phyloP scores from a whole-genome alignment of 495 filamentous ascomycete genomes.

The Hypoxylon crocopeplum region DNA sequence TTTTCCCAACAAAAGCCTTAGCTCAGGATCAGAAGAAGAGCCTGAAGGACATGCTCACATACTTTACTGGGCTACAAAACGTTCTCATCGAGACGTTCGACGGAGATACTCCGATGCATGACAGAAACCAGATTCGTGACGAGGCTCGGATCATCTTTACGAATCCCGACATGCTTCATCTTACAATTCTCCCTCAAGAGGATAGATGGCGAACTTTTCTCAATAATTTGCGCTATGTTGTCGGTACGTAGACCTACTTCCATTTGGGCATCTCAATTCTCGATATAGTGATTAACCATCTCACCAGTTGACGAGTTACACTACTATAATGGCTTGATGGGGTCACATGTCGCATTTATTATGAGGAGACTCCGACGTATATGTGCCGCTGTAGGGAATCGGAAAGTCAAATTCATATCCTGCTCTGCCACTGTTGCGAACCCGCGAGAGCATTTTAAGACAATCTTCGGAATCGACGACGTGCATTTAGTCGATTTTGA shows the following conservation, averaged over 20 bases:
- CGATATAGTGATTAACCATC: not conserved
- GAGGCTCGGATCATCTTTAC: slow-evolving; percentile 95
- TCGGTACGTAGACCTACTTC: slow-evolving; percentile 56
- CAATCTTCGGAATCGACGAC: slow-evolving; percentile 85
- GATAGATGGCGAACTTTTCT: slow-evolving; percentile 88
- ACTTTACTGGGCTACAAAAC: slow-evolving; percentile 77
- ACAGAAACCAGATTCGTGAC: slow-evolving; percentile 80
- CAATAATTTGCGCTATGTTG: slow-evolving; percentile 87
- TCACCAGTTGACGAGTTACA: slow-evolving; percentile 78
- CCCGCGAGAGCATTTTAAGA: slow-evolving; percentile 88
- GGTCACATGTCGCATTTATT: slow-evolving; percentile 91
- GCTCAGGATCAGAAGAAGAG: slow-evolving; percentile 95
- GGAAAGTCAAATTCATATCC: slow-evolving; percentile 88
- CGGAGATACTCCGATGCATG: slow-evolving; percentile 86
- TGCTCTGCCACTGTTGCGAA: slow-evolving; percentile 98
- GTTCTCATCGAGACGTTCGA: slow-evolving; percentile 92
- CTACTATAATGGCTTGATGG: slow-evolving; percentile 95
- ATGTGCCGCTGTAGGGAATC: slow-evolving; percentile 91
- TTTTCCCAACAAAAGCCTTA: slow-evolving; percentile 97
- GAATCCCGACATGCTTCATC: slow-evolving; percentile 97
- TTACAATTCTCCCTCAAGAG: slow-evolving; percentile 93
- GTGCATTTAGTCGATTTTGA: slow-evolving; percentile 87
- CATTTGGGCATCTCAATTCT: too few relatives aligned
- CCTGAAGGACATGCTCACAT: slow-evolving; percentile 80
- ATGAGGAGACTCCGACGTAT: slow-evolving; percentile 90